Conservation (phyloP, 805 yeast genomes). For the Schwanniomyces sp. region DNA sequence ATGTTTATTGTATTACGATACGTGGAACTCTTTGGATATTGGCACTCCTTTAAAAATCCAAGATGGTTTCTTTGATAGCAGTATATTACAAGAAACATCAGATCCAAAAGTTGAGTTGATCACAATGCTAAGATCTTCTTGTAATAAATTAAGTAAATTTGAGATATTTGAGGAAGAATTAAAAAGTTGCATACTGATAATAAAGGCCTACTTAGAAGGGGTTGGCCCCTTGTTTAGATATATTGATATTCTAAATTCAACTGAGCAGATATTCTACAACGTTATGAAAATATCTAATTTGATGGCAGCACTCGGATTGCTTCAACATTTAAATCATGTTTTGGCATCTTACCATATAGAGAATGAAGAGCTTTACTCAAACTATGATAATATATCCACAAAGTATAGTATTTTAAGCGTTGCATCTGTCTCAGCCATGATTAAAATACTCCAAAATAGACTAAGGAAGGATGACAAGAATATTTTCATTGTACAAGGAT, state of each 20-base stretch:
- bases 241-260: background rate
- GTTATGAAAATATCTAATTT: background rate
- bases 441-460: background rate
- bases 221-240: background rate
- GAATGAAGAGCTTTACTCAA: background rate
- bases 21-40: background rate
- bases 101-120: background rate
- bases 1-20: conserved; percentile 1
- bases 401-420: background rate
- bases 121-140: background rate
- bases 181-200: background rate
- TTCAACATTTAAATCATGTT: background rate
- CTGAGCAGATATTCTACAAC: background rate
- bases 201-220: background rate
- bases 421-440: background rate
- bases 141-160: background rate
- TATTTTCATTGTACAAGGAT: background rate
- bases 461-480: background rate
- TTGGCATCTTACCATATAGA: background rate
- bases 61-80: background rate
- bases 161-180: background rate
- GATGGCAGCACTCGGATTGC: background rate
- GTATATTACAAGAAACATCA: background rate
- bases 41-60: background rate
- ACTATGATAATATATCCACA: background rate